A percentile compares a stretch with the other conserved stretches of the same genome.
phyloP scores from a whole-genome alignment of 306 rosid species.

The Arachis hypogaea region DNA sequence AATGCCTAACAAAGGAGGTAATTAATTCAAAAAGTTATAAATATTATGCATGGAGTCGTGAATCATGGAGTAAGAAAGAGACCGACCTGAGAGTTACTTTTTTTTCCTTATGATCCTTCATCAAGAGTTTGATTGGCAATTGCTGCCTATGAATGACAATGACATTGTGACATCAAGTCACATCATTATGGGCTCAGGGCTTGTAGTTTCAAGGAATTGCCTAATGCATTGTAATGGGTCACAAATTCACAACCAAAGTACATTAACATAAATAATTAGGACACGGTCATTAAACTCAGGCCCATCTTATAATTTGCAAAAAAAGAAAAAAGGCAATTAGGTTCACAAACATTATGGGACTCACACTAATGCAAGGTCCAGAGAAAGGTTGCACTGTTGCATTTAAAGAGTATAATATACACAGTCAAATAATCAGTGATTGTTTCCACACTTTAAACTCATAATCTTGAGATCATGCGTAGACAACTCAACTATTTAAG shows the following conservation, averaged over 20 bases:
- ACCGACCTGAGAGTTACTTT: not conserved
- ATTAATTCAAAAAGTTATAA: not conserved
- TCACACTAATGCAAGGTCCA: no score
- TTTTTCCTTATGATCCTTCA: not conserved
- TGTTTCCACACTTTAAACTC: no score
- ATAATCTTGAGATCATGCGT: no score
- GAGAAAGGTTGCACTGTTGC: no score
- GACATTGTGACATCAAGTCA: not conserved
- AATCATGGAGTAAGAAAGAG: not conserved
- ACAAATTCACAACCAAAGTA: not conserved
- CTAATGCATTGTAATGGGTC: not conserved
- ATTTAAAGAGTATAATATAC: no score
- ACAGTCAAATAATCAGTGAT: no score
- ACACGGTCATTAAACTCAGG: not conserved
- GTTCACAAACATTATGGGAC: no score
- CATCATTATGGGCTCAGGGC: slow-evolving; percentile 1
- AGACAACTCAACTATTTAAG: no score
- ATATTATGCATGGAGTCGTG: not conserved
- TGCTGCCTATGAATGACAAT: not conserved
- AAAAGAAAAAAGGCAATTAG: not conserved
- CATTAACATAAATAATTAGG: not conserved
- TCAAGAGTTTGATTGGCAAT: not conserved
- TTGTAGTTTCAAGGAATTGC: not conserved
- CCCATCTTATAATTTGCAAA: slow-evolving; percentile 18
- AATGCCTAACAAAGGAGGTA: not conserved